Percentiles rank a stretch among this genome's conserved stretches.
Conservation (phyloP, 192 early-diverging fungal genomes). For the Jimgerdemannia lactiflua region DNA sequence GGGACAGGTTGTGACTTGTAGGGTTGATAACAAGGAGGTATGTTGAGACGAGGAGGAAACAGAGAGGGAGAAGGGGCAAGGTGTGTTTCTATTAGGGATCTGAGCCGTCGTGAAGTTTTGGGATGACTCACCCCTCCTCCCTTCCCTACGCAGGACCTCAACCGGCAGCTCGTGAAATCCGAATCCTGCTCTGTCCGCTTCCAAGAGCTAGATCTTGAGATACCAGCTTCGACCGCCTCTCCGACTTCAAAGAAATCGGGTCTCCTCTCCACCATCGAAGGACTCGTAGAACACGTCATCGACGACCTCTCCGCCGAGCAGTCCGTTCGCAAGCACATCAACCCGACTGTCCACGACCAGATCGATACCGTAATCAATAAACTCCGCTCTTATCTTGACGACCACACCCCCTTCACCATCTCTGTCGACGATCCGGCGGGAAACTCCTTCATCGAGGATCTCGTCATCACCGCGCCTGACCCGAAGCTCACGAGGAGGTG, state of each 20-base stretch:
- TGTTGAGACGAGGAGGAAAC: not conserved
- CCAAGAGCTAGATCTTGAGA: constrained; percentile 85
- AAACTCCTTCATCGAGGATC: constrained; percentile 90
- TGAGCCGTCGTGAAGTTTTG: too few species aligned
- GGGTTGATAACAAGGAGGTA: constrained; percentile 56
- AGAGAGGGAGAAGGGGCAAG: not conserved
- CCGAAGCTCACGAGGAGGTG: constrained; percentile 64
- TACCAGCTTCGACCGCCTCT: constrained; percentile 59
- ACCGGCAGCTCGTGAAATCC: constrained; percentile 90
- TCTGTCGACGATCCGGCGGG: constrained; percentile 88
- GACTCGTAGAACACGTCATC: constrained; percentile 68
- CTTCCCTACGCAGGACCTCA: constrained; percentile 56
- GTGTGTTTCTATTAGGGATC: not conserved
- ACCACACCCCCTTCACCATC: constrained; percentile 65
- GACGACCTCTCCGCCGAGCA: constrained; percentile 83
- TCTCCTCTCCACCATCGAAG: constrained; percentile 90
- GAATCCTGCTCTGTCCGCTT: constrained; percentile 75
- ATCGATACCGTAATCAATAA: constrained; percentile 69
- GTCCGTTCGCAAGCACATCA: constrained; percentile 67
- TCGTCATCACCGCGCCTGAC: constrained; percentile 70
- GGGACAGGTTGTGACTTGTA: constrained; percentile 67
- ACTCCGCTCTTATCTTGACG: constrained; percentile 57
- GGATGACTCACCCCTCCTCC: too few species aligned
- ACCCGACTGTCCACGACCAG: constrained; percentile 65
- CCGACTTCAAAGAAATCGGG: constrained; percentile 48